A percentile compares a stretch with the other conserved stretches of the same genome.
phyloP scores from a whole-genome alignment of 108 stramenopile genomes.

The Nitzschia sp. region DNA sequence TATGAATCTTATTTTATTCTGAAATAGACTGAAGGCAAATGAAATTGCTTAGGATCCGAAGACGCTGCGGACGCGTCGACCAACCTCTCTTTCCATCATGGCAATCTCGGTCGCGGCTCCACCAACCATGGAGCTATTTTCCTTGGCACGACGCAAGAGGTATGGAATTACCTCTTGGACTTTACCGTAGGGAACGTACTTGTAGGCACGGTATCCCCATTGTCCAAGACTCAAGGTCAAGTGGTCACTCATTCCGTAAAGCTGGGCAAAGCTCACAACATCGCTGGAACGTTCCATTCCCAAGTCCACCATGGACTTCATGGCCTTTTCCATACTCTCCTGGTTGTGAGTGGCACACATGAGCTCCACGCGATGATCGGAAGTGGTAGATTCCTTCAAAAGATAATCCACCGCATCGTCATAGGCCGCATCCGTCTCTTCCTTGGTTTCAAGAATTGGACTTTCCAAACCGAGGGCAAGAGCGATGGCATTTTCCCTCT shows the following conservation, averaged over 20 bases:
- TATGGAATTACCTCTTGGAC: conserved; percentile 95
- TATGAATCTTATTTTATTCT: not conserved
- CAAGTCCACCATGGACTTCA: conserved; percentile 67
- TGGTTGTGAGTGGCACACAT: conserved; percentile 96
- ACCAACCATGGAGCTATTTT: conserved; percentile 87
- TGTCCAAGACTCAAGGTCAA: conserved; percentile 92
- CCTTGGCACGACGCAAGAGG: conserved; percentile 91
- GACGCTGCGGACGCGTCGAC: conserved; percentile 16
- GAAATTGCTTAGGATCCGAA: too few species aligned
- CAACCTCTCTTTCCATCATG: conserved; percentile 56
- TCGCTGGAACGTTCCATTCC: conserved; percentile 45
- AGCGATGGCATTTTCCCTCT: conserved; percentile 83
- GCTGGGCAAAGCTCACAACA: conserved; percentile 88
- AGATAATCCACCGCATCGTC: conserved; percentile 73
- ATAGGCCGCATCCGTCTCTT: conserved; percentile 89
- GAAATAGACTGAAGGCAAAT: not conserved
- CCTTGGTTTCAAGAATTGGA: conserved; percentile 82
- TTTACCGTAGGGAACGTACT: conserved; percentile 95
- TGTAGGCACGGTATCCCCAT: conserved; percentile 80
- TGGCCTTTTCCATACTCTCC: conserved; percentile 71
- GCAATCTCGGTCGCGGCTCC: conserved; percentile 53
- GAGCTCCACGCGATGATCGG: conserved; percentile 55
- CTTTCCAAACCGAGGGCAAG: conserved; percentile 39
- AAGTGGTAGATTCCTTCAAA: conserved; percentile 41
- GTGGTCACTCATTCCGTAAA: conserved; percentile 96